These are phyloP conservation scores for Fraxinus sp. DNA, from an alignment of 305 asterid species.

Conservation along the genomic window DNA sequence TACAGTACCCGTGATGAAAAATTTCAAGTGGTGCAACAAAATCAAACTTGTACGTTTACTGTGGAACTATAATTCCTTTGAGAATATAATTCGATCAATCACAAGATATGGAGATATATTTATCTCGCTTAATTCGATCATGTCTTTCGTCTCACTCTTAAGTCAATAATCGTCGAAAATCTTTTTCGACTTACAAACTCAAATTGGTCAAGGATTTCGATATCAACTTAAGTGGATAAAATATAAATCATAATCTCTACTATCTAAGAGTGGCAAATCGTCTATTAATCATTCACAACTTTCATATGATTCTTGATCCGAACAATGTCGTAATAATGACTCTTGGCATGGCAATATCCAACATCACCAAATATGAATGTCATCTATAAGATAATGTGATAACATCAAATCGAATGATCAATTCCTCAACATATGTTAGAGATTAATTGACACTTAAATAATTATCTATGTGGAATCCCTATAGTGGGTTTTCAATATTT, in stretches of 20 bases:
- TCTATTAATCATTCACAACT: too few relatives aligned
- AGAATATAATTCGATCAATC: background rate
- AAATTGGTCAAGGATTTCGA: background rate
- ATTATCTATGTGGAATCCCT: background rate
- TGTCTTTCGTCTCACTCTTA: background rate
- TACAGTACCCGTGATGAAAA: background rate
- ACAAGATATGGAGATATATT: background rate
- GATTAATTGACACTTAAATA: background rate
- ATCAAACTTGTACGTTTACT: too few relatives aligned
- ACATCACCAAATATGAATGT: background rate
- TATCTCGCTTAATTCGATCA: too few relatives aligned
- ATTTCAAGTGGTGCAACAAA: background rate
- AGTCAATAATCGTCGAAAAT: background rate
- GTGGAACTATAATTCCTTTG: background rate
- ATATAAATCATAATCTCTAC: too few relatives aligned
- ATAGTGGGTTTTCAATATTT: background rate
- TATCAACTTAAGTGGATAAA: background rate
- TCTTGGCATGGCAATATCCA: too few relatives aligned
- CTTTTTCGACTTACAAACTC: background rate
- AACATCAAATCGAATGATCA: background rate
- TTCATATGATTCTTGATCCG: too few relatives aligned
- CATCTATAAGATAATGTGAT: background rate
- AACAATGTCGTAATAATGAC: background rate
- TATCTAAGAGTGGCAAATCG: background rate
- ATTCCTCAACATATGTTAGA: background rate